These are phyloP conservation scores for Ustilago loliicola DNA, from an alignment of 1,284 basidiomycete genomes.

Conservation along the genomic window DNA sequence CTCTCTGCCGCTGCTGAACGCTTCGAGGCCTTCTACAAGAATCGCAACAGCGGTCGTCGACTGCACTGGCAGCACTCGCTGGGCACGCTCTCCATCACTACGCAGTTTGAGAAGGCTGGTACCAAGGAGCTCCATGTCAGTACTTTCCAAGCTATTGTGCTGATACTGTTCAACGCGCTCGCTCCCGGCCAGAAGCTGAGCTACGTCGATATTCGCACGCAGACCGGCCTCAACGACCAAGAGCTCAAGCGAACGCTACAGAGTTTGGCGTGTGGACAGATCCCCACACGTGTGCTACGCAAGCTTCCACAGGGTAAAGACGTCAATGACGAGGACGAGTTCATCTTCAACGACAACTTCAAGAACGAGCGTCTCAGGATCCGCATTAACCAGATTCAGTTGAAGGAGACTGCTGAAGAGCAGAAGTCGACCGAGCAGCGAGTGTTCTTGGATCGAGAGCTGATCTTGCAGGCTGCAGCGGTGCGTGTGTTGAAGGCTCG, in stretches of 20 bases:
- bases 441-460: slow-evolving; percentile 87
- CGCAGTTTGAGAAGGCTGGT: slow-evolving; percentile 73
- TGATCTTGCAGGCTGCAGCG: slow-evolving; percentile 90
- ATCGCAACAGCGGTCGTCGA: slow-evolving; percentile 62
- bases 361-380: slow-evolving; percentile 83
- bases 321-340: slow-evolving; percentile 81
- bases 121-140: slow-evolving; percentile 90
- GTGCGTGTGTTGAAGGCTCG: slow-evolving; percentile 69
- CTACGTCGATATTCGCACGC: slow-evolving; percentile 79
- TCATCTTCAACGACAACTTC: slow-evolving; percentile 86
- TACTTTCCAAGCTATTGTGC: slow-evolving; percentile 86
- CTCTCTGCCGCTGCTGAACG: slow-evolving; percentile 41
- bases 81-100: slow-evolving; percentile 59
- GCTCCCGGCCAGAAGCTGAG: slow-evolving; percentile 73
- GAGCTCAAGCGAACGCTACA: slow-evolving; percentile 88
- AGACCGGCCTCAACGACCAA: slow-evolving; percentile 76
- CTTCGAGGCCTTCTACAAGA: slow-evolving; percentile 64
- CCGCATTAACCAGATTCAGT: slow-evolving; percentile 96
- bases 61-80: slow-evolving; percentile 69
- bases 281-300: slow-evolving; percentile 80
- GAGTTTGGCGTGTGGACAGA: slow-evolving; percentile 89
- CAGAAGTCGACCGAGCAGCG: slow-evolving; percentile 83
- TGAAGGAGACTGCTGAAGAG: slow-evolving; percentile 91
- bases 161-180: slow-evolving; percentile 87
- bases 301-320: slow-evolving; percentile 86